These are phyloP conservation scores for Spizellomyces punctatus DNA, from an alignment of 192 early-diverging fungal species.

Conservation along the genomic window DNA sequence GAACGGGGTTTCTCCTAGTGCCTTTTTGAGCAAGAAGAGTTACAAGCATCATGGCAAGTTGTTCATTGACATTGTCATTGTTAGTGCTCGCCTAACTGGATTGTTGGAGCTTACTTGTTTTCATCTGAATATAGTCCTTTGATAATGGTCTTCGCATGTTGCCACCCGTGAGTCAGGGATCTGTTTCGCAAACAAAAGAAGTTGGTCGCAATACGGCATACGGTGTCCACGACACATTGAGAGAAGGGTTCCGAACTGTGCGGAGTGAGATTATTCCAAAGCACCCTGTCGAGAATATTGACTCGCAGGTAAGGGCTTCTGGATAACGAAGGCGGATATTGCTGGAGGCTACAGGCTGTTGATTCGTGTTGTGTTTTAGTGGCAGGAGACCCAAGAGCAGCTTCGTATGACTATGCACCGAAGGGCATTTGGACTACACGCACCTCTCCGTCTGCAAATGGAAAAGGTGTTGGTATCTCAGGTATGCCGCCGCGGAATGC, in stretches of 20 bases:
- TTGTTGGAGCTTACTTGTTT: too few species aligned
- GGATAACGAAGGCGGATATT: neutral
- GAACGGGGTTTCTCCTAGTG: too few species aligned
- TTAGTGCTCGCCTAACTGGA: too few species aligned
- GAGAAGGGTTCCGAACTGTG: slow-evolving; percentile 71
- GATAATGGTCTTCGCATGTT: too few species aligned
- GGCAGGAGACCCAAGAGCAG: slow-evolving; percentile 82
- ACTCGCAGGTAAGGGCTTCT: slow-evolving; percentile 56
- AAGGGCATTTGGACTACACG: slow-evolving; percentile 82
- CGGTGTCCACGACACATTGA: slow-evolving; percentile 82
- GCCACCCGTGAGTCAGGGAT: too few species aligned
- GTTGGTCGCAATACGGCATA: slow-evolving; percentile 58
- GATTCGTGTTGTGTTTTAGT: slow-evolving; percentile 50
- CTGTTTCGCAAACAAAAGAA: neutral
- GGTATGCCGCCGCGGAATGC: slow-evolving; percentile 31
- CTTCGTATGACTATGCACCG: slow-evolving; percentile 81
- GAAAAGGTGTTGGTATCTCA: slow-evolving; percentile 69
- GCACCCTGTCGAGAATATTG: slow-evolving; percentile 81
- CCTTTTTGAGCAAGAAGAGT: too few species aligned
- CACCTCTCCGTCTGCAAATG: slow-evolving; percentile 93
- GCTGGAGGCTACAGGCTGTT: neutral
- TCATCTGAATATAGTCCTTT: too few species aligned
- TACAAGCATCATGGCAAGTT: too few species aligned
- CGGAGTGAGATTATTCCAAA: slow-evolving; percentile 60
- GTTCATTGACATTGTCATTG: too few species aligned